Evolutionary conservation across 805 yeast genomes (phyloP).

Genomic region (Candida ficus): DNA sequence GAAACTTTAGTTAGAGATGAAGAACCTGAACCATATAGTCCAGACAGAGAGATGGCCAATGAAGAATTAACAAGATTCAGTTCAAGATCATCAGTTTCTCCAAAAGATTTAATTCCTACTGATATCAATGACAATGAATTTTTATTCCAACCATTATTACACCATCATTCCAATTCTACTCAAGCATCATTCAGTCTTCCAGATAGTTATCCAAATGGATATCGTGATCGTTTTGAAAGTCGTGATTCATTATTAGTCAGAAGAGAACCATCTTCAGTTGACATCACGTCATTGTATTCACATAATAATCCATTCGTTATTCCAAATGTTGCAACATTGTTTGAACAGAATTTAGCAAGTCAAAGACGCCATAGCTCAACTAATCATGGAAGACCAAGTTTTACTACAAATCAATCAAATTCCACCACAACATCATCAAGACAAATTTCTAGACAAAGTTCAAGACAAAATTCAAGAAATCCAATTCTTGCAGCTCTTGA

Average conservation of each 20-base stretch:
- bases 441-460: not conserved
- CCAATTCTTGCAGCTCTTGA: not conserved
- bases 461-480: not conserved
- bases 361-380: conserved; percentile 6
- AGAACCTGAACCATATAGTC: conserved; percentile 1
- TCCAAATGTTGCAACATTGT: conserved; percentile 4
- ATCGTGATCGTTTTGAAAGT: conserved; percentile 20
- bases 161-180: conserved; percentile 17
- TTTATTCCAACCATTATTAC: conserved; percentile 5
- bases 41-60: not conserved
- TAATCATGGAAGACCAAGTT: not conserved
- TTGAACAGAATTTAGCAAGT: conserved; percentile 3
- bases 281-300: conserved; percentile 33
- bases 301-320: conserved; percentile 11
- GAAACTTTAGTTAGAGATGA: too few relatives aligned
- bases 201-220: not conserved
- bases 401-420: not conserved
- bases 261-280: conserved; percentile 28
- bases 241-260: conserved; percentile 26
- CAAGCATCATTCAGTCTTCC: conserved; percentile 2
- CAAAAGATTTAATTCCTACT: conserved; percentile 2
- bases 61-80: conserved; percentile 7
- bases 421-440: not conserved
- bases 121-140: conserved; percentile 3
- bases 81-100: conserved; percentile 14